Base-by-base conservation (phyloP, 495 filamentous ascomycete species). In the Schizothecium vesticola region DNA sequence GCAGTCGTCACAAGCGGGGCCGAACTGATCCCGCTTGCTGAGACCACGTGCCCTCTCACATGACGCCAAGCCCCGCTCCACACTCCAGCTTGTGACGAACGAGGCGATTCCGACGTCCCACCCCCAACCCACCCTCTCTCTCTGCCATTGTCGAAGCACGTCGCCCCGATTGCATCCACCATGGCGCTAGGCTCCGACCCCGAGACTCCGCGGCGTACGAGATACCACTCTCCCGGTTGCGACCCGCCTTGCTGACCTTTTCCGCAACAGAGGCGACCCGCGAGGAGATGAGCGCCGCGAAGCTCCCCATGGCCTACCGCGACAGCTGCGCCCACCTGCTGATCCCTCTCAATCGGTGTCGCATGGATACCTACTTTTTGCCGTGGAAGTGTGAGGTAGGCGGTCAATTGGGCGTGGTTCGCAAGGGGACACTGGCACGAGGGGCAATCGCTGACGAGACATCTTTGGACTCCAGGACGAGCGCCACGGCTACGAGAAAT, bases 381-480 rank as follows among this genome's bases (percentile, higher is more conserved):
- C 93, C 95, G 23, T 99, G 95, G 95, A 96, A 94, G 86, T 99
- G 95, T 80, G 88, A 91, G 88, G 95, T 98, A 87, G 73, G 91
- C 11, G 36, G 43, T 24, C 57, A 23, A 26, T 22, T 21, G 10
- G 22, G 33, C n/a, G n/a, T 25, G 24, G n/a, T 33, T 29, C 26
- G 25, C 22, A 11, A 24, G 12, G 57, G 16, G 51, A 55, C n/a
- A 24, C 13, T 11, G 21, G 16, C 12, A 64, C n/a, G 21, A 1
- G 19, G 55, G 16, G 19, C 59, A 29, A 56, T 11, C 6, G 43
- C 31, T 65, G 26, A 68, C 61, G 56, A 21, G 63, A 19, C 63
- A 65, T 59, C 6, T 61, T 8, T 67, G 64, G 13, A 36, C 33
- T 6, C 0, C 73, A 97, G 95, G 86, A 91, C 76, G 95, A 99